These are phyloP conservation scores for Ganoderma boninense DNA, from an alignment of 1,284 basidiomycete genomes.

Conservation along the genomic window DNA sequence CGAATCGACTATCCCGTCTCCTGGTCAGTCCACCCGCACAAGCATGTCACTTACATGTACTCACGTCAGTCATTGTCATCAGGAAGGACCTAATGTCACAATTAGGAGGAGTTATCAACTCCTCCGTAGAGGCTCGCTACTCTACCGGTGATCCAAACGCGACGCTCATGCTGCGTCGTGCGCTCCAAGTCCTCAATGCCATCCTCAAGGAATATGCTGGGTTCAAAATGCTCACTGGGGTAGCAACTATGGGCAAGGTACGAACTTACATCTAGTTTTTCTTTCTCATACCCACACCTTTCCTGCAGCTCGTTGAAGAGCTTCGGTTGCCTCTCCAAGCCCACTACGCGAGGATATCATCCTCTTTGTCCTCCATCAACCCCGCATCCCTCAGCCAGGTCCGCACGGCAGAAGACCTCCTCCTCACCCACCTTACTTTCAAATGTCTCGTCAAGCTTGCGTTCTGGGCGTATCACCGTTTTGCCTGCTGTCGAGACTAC, in stretches of 20 bases:
- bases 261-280: background rate
- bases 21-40: constrained; percentile 55
- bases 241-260: constrained; percentile 72
- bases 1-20: constrained; percentile 73
- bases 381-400: constrained; percentile 45
- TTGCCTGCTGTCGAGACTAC: constrained; percentile 51
- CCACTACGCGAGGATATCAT: constrained; percentile 66
- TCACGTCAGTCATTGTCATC: background rate
- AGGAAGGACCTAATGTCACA: constrained; percentile 73
- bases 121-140: constrained; percentile 58
- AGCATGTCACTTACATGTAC: background rate
- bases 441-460: constrained; percentile 75
- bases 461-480: constrained; percentile 73
- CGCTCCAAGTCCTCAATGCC: constrained; percentile 67
- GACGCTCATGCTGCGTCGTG: constrained; percentile 64
- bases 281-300: background rate
- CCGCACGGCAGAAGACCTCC: constrained; percentile 58
- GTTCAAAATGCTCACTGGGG: constrained; percentile 71
- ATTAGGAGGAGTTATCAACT: constrained; percentile 62
- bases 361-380: constrained; percentile 54
- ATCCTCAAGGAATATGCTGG: constrained; percentile 73
- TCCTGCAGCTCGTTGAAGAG: constrained; percentile 60
- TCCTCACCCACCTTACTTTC: constrained; percentile 71
- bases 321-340: constrained; percentile 59
- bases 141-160: constrained; percentile 50